Conservation (phyloP, 257 asterid genomes). For the Thymus quinquecostatus region DNA sequence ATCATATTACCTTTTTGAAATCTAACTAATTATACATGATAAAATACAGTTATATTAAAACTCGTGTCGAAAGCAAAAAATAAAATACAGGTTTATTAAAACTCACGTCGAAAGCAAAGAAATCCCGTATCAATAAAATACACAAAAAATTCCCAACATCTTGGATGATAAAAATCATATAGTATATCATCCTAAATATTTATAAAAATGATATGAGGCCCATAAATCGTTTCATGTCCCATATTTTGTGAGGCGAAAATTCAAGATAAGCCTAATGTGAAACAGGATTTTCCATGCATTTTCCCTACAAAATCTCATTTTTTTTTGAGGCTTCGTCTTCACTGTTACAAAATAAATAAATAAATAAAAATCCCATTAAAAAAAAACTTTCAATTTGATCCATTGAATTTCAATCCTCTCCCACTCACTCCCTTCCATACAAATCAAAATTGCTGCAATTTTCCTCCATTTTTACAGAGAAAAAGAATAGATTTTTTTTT, state of each 20-base stretch:
- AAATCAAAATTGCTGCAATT: slow-evolving; percentile 23
- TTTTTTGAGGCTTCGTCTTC: slow-evolving; percentile 32
- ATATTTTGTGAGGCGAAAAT: slow-evolving; percentile 52
- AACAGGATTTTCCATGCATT: slow-evolving; percentile 56
- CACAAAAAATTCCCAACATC: not conserved
- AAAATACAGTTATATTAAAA: too few species aligned
- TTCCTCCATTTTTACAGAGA: not conserved
- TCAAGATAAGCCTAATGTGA: slow-evolving; percentile 76
- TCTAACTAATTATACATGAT: too few species aligned
- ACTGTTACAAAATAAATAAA: not conserved
- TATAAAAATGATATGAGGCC: not conserved
- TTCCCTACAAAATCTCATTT: slow-evolving; percentile 15
- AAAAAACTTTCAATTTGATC: slow-evolving; percentile 44
- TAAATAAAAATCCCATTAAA: not conserved
- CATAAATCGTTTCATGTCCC: not conserved
- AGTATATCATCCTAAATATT: not conserved
- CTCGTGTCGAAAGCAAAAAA: too few species aligned
- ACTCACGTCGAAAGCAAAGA: too few species aligned
- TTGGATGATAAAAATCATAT: not conserved
- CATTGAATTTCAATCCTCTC: slow-evolving; percentile 76
- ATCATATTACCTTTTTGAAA: too few species aligned
- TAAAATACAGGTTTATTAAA: not conserved
- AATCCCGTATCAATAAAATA: too few species aligned
- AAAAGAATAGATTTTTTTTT: slow-evolving; percentile 19
- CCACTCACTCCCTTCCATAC: slow-evolving; percentile 72